Evolutionary conservation across 352 stramenopile species (phyloP).

Genomic region (Phytopythium chamaehyphon): DNA sequence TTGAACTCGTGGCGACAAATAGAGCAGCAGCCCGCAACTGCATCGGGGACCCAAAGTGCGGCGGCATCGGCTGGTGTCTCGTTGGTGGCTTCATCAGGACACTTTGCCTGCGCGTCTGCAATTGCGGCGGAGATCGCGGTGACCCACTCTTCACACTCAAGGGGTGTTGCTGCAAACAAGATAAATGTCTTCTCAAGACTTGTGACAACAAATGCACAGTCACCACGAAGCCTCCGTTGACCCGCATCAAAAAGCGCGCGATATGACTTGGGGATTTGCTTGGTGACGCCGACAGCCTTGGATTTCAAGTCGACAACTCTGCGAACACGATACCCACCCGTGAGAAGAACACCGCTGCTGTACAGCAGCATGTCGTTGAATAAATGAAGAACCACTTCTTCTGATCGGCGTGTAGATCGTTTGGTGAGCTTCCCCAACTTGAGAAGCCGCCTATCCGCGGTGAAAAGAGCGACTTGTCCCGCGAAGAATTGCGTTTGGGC

Average conservation of each 20-base stretch:
- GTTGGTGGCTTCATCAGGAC: conserved; percentile 16
- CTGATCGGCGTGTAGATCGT: conserved; percentile 76
- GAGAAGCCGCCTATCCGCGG: conserved; percentile 50
- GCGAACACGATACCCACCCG: conserved; percentile 66
- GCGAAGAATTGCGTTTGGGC: conserved; percentile 78
- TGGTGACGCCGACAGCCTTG: conserved; percentile 65
- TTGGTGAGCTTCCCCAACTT: conserved; percentile 73
- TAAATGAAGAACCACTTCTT: conserved; percentile 81
- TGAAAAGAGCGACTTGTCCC: conserved; percentile 69
- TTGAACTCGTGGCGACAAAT: conserved; percentile 68
- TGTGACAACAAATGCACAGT: conserved; percentile 73
- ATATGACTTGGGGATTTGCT: conserved; percentile 45
- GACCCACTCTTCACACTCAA: conserved; percentile 53
- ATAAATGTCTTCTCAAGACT: conserved; percentile 84
- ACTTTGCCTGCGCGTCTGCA: conserved; percentile 33
- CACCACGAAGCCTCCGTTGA: conserved; percentile 33
- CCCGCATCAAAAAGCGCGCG: conserved; percentile 38
- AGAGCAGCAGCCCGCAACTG: conserved; percentile 53
- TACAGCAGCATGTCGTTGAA: conserved; percentile 88
- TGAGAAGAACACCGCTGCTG: conserved; percentile 61
- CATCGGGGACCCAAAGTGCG: conserved; percentile 75
- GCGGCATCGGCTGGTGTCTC: conserved; percentile 58
- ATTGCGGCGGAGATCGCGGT: conserved; percentile 49
- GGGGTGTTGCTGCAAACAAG: conserved; percentile 52
- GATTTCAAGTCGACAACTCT: conserved; percentile 69